Evolutionary conservation across 2,329 filamentous ascomycete species (phyloP).

Genomic region (Coniochaeta ligniaria): DNA sequence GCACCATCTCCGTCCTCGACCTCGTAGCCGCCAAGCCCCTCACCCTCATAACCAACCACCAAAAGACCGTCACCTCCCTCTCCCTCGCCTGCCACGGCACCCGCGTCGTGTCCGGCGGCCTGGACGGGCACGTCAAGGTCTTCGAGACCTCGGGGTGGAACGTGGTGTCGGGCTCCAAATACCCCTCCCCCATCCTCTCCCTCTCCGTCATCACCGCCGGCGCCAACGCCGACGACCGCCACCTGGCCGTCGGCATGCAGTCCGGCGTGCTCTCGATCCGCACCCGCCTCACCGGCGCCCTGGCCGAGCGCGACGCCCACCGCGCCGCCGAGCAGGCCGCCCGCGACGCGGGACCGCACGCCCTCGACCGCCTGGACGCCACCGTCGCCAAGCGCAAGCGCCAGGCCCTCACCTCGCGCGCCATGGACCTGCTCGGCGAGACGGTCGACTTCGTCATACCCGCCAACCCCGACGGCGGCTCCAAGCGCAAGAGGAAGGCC

Average conservation of each 20-base stretch:
- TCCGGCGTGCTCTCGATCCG: conserved; percentile 86
- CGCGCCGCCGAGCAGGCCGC: conserved; percentile 65
- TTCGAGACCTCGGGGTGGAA: conserved; percentile 95
- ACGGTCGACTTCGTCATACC: conserved; percentile 85
- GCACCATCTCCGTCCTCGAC: conserved; percentile 84
- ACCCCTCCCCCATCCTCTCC: conserved; percentile 82
- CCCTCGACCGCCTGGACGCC: conserved; percentile 65
- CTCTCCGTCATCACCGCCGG: conserved; percentile 67
- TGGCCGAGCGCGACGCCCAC: conserved; percentile 74
- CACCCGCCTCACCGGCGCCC: conserved; percentile 77
- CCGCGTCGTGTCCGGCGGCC: conserved; percentile 76
- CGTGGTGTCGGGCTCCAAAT: conserved; percentile 90
- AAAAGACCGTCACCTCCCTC: conserved; percentile 92
- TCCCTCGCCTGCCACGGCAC: conserved; percentile 73
- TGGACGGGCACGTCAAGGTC: conserved; percentile 95
- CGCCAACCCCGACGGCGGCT: conserved; percentile 39
- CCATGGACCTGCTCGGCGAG: conserved; percentile 77
- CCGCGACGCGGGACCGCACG: conserved; percentile 71
- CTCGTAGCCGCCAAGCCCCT: conserved; percentile 85
- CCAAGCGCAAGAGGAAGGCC: conserved; percentile 45
- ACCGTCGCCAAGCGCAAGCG: conserved; percentile 63
- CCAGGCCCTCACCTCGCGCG: conserved; percentile 32
- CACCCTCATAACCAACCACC: conserved; percentile 84
- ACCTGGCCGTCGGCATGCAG: conserved; percentile 91
- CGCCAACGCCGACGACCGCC: conserved; percentile 71